phyloP scores from a whole-genome alignment of 176 grass and related monocot genomes.

The Typha latifolia region DNA sequence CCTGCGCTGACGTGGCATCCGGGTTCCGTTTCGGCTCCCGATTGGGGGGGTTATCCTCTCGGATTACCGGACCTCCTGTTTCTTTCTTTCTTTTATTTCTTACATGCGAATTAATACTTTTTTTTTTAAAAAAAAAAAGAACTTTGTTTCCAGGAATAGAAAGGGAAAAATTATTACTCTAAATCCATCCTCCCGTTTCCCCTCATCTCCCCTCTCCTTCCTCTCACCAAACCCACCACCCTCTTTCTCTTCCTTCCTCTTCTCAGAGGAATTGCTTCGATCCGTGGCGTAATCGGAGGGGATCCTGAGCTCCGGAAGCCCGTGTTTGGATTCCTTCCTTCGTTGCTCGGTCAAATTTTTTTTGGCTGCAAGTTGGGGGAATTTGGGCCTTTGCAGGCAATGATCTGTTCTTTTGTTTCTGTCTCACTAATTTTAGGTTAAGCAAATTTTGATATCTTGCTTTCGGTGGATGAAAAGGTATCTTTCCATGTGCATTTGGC shows the following conservation, averaged over 20 bases:
- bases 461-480: neutral
- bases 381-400: neutral
- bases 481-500: slow-evolving; percentile 1
- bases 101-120: too few species aligned
- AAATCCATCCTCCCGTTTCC: neutral
- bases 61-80: too few species aligned
- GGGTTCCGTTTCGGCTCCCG: too few species aligned
- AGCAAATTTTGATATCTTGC: neutral
- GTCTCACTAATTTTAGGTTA: neutral
- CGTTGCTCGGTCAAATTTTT: neutral
- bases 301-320: neutral
- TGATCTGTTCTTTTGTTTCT: neutral
- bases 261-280: neutral
- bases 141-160: too few species aligned
- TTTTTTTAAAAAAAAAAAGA: too few species aligned
- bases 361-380: neutral
- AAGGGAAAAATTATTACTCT: neutral
- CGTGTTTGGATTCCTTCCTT: neutral
- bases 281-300: slow-evolving; percentile 1
- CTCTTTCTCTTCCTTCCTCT: neutral
- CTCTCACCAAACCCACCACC: neutral
- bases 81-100: too few species aligned
- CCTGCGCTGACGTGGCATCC: too few species aligned
- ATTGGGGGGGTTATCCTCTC: too few species aligned
- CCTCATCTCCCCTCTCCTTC: neutral